These are phyloP conservation scores for Arthrobotrys musiformis DNA, from an alignment of 2,329 filamentous ascomycete species.

Conservation along the genomic window DNA sequence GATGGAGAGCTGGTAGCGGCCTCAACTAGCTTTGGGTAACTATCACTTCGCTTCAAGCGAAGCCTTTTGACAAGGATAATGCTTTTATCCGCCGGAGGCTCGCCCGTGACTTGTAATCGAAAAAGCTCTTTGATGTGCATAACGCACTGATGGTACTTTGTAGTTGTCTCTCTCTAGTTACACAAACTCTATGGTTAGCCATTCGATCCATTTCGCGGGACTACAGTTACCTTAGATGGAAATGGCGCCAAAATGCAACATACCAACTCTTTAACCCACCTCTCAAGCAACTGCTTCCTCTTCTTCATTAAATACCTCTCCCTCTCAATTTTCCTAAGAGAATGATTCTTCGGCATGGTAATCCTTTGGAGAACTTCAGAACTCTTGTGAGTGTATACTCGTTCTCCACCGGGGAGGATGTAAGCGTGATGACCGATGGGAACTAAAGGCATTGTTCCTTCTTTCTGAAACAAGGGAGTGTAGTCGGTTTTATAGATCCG, in stretches of 20 bases:
- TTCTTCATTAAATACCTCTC: background rate
- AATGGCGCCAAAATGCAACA: constrained; percentile 1
- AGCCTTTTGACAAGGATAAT: background rate
- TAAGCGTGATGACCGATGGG: background rate
- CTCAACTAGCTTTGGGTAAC: background rate
- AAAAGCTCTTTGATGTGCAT: constrained; percentile 4
- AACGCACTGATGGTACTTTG: background rate
- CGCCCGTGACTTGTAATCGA: background rate
- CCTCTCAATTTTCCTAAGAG: constrained; percentile 8
- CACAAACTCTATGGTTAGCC: background rate
- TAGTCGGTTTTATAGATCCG: too few relatives aligned
- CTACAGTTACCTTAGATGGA: too few relatives aligned
- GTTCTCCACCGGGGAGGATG: background rate
- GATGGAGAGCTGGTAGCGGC: too few relatives aligned
- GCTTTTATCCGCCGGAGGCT: background rate
- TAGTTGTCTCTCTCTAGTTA: background rate
- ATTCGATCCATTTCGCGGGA: too few relatives aligned
- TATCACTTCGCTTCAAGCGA: background rate
- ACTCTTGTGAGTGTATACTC: background rate
- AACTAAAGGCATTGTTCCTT: background rate
- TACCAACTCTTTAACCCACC: background rate
- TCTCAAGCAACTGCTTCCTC: background rate
- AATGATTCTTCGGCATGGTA: background rate
- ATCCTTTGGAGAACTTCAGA: constrained; percentile 18
- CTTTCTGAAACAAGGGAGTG: background rate